Conservation (phyloP, 1,284 basidiomycete species). For the Farysia itapuensis region DNA sequence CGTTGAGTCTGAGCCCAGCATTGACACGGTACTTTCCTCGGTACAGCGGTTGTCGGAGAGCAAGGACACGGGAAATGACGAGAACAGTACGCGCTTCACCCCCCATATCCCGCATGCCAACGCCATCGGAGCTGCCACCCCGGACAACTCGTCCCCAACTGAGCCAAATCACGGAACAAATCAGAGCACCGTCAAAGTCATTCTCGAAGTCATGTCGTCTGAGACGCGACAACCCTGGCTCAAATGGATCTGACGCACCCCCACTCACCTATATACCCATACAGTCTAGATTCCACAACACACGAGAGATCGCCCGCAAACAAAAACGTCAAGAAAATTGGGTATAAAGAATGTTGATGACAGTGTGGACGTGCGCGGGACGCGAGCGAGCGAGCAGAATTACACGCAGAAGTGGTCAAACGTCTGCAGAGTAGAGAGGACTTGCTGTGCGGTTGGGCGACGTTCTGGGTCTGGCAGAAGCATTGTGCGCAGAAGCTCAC, state of each 20-base stretch:
- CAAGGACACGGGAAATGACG: neutral
- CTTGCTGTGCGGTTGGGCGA: conserved; percentile 42
- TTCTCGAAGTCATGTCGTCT: conserved; percentile 27
- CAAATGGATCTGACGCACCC: conserved; percentile 34
- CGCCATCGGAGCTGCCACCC: neutral
- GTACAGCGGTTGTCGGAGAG: neutral
- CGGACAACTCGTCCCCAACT: too few species aligned
- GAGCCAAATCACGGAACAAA: neutral
- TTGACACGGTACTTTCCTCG: conserved; percentile 11
- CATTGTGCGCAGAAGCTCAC: conserved; percentile 50
- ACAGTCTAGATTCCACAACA: too few species aligned
- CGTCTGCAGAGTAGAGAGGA: conserved; percentile 7
- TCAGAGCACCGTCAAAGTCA: conserved; percentile 12
- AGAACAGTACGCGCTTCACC: conserved; percentile 1
- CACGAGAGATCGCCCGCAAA: too few species aligned
- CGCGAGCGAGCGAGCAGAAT: too few species aligned
- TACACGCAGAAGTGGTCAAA: neutral
- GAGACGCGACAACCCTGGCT: conserved; percentile 41
- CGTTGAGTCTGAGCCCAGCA: conserved; percentile 4
- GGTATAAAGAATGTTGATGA: too few species aligned
- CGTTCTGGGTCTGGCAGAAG: conserved; percentile 26
- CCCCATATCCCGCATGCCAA: conserved; percentile 25
- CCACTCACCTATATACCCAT: too few species aligned
- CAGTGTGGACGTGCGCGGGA: too few species aligned
- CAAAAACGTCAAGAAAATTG: too few species aligned